Base-by-base conservation (phyloP, 208 protist genomes). In the Zelonia costaricensis region DNA sequence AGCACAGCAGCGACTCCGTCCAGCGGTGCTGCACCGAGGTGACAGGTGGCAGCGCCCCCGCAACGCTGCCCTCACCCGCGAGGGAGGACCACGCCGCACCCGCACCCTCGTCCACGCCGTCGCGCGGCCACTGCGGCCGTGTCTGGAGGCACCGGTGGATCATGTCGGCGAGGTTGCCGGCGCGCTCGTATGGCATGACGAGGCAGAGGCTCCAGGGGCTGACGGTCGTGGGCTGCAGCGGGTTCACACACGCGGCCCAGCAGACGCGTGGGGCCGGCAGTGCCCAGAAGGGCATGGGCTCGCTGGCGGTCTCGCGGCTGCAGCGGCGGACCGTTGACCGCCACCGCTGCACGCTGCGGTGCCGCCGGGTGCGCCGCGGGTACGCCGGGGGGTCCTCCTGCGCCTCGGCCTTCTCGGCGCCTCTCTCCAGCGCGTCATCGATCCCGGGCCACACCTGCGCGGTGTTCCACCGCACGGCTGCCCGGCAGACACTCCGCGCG, bases 121-220 rank as follows among this genome's bases (percentile, higher is more conserved):
- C 0, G 30, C 33, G 15, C 15, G 36, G 36, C 36, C 36, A 15
- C 10, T 15, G 54, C 40, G 52, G 56, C 18, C 57, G 31, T 0
- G 44, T 18, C 0, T 58, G 54, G 10, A 27, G 68, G 13, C 45
- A 45, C 10, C 53, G 52, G 12, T 10, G 31, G 36, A 73, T 60
- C 15, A 65, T 66, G 3, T 48, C 15, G 1, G 53, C 31, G 9
- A 77, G 51, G 39, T 81, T 56, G 13, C 69, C 75, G 7, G 22
- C 47, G 9, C 45, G 54, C 38, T 74, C 48, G 64, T 74, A 68
- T 27, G 65, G 69, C 69, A 77, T 77, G 2, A 74, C 69, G 27
- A 81, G 45, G 36, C 63, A 81, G 10, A 73, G 46, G 30, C 68
- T 72, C 74, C 66, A 72, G 42, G 62, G 39, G 23, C 42, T 63